A percentile compares a stretch with the other conserved stretches of the same genome.
These are phyloP conservation scores for Quercus ilex DNA, from an alignment of 306 rosid genomes.

Conservation along the genomic window DNA sequence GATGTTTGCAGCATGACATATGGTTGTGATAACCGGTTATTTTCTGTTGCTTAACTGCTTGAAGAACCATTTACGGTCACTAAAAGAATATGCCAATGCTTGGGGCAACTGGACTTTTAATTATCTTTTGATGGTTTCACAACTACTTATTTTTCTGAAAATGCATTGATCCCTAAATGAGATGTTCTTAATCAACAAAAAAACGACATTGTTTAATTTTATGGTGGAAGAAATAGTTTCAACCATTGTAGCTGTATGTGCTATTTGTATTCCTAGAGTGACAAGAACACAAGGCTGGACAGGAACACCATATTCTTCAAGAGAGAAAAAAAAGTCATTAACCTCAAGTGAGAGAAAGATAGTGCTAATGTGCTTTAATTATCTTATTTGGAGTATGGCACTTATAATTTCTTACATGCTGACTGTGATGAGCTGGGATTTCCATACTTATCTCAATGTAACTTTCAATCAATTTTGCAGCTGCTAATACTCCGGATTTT, in stretches of 20 bases:
- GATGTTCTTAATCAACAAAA: background rate
- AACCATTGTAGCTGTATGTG: too few species aligned
- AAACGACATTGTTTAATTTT: background rate
- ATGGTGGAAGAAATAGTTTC: too few species aligned
- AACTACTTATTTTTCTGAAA: background rate
- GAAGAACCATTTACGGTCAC: background rate
- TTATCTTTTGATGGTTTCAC: background rate
- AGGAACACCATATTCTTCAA: background rate
- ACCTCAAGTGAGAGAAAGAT: background rate
- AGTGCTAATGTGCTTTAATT: background rate
- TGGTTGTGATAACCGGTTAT: too few species aligned
- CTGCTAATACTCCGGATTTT: conserved; percentile 52
- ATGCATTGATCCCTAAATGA: background rate
- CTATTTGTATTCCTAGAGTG: background rate
- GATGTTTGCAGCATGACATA: too few species aligned
- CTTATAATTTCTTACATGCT: background rate
- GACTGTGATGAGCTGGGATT: conserved; percentile 15
- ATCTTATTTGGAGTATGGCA: conserved; percentile 3
- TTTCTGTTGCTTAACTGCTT: background rate
- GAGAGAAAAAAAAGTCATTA: background rate
- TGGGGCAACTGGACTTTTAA: background rate
- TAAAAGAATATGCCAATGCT: background rate
- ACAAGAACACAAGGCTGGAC: background rate
- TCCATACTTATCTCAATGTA: background rate
- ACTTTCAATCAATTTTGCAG: conserved; percentile 42